Base-by-base conservation (phyloP, 352 stramenopile species). In the Pythium scleroteichum region DNA sequence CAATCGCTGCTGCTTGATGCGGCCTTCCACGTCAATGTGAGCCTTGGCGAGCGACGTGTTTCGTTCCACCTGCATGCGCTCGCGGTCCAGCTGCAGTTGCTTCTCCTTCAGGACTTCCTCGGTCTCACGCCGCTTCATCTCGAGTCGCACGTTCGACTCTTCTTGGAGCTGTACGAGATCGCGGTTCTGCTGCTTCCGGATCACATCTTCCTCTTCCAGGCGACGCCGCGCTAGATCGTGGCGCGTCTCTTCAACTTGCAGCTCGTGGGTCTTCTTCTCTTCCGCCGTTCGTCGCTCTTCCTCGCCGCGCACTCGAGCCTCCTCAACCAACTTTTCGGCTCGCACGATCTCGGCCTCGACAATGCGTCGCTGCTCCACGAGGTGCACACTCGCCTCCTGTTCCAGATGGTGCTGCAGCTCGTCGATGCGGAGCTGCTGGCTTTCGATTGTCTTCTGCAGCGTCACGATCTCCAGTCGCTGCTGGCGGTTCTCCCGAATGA, bases 1-100 rank as follows among this genome's bases (percentile, higher is more conserved):
- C 33, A 76, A 29, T 3, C 82, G 78, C 56, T 92, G 78, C 57
- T 92, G 82, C 35, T 70, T 72, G 58, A 91, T 91, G 1, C 82
- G 69, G 0, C 78, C 79, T 41, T 88, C 78, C 13, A 87, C 73
- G 49, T 89, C 76, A 35, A 92, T 83, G 9, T 63, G 66, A 1
- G 79, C 79, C 47, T 87, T 87, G 40, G 82, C 71, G 0, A 88
- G 52, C 38, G 75, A 85, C 45, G 79, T 85, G 58, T 89, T 89
- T 27, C 61, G 74, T 50, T 89, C 79, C 7, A 89, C 53, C 22
- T 77, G 59, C 26, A 79, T 76, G 12, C 75, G 72, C 12, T 71
- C 52, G 27, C 81, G 71, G 40, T 90, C 82, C 1, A 73, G 66
- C 0, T 57, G 66, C 4, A 90, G 53, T 35, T 86, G 78, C 35